Evolutionary conservation across 257 asterid species (phyloP).

Genomic region (Rubia yunnanensis): DNA sequence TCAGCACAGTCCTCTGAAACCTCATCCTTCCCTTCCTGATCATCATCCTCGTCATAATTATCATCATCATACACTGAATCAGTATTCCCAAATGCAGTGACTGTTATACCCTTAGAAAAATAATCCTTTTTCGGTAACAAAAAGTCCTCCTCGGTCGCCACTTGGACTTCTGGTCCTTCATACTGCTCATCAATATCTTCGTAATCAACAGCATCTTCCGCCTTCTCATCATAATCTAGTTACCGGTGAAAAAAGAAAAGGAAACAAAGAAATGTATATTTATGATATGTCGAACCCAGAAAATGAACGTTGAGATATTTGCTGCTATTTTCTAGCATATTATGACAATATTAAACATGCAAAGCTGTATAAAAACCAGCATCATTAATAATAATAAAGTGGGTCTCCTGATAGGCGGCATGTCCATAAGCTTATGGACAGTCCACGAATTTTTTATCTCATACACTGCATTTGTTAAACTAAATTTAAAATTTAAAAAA

Average conservation of each 20-base stretch:
- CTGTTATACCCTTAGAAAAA: conserved; percentile 49
- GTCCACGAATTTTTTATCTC: too few species aligned
- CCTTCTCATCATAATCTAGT: conserved; percentile 84
- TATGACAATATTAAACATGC: conserved; percentile 2
- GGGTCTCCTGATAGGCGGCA: too few species aligned
- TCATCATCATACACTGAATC: conserved; percentile 84
- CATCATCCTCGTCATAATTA: conserved; percentile 85
- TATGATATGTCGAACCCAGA: conserved; percentile 16
- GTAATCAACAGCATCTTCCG: conserved; percentile 95
- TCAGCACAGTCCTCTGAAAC: conserved; percentile 33
- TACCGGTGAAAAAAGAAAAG: conserved; percentile 9
- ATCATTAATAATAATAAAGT: too few species aligned
- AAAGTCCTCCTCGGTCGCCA: conserved; percentile 84
- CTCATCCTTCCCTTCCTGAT: conserved; percentile 41
- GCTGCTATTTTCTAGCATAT: not conserved
- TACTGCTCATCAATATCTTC: conserved; percentile 96
- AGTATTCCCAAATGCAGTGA: conserved; percentile 40
- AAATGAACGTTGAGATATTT: too few species aligned
- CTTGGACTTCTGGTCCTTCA: conserved; percentile 96
- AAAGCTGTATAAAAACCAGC: not conserved
- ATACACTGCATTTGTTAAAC: too few species aligned
- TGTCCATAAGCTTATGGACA: too few species aligned
- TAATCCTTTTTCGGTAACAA: conserved; percentile 65
- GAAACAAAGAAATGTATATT: conserved; percentile 8
- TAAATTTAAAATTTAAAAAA: too few species aligned